Conservation (phyloP, 306 rosid genomes). For the Corylus avellana region DNA sequence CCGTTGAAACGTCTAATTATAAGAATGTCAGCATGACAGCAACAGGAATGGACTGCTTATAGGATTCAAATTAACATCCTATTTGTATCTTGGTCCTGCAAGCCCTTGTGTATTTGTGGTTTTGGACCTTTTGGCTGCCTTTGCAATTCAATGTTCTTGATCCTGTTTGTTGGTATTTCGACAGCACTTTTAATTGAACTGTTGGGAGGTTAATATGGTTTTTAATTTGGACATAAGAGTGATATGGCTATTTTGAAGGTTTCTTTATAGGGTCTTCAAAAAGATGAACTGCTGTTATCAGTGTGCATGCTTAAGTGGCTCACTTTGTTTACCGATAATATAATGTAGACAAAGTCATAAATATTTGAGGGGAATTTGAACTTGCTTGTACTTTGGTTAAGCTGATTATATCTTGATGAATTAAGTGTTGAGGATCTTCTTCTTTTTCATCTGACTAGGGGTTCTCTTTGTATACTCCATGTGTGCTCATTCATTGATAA, state of each 20-base stretch:
- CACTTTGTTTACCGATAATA: not conserved
- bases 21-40: constrained; percentile 2
- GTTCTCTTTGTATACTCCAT: no score
- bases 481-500: no score
- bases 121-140: not conserved
- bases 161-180: not conserved
- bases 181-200: not conserved
- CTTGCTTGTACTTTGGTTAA: not conserved
- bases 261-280: constrained; percentile 4
- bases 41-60: not conserved
- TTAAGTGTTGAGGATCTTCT: not conserved
- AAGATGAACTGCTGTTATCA: not conserved
- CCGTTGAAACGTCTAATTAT: constrained; percentile 6
- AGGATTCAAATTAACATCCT: constrained; percentile 4
- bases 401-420: constrained; percentile 10
- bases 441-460: no score
- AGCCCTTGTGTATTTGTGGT: not conserved
- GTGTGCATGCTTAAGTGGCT: not conserved
- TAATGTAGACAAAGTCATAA: not conserved
- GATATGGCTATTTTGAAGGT: not conserved
- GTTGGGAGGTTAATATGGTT: not conserved
- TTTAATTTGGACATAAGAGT: not conserved
- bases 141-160: not conserved
- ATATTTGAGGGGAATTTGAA: not conserved
- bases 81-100: not conserved